A percentile compares a stretch with the other conserved stretches of the same genome.
phyloP scores from a whole-genome alignment of 257 asterid species.

The Petunia axillaris region DNA sequence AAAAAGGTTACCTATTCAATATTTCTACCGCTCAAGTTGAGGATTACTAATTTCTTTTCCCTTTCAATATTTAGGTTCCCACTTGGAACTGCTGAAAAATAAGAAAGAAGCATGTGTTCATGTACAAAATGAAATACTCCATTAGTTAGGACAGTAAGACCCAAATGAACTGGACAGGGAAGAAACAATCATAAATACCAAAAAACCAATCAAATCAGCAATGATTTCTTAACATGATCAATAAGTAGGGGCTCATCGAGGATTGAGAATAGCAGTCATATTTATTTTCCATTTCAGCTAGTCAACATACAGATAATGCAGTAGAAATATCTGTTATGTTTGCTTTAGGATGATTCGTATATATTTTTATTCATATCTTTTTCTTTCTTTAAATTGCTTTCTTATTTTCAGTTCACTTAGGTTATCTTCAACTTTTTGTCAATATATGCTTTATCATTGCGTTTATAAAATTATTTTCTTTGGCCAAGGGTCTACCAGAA shows the following conservation, averaged over 20 bases:
- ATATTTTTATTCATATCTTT: too few species aligned
- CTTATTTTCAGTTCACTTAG: too few species aligned
- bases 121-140: conserved; percentile 49
- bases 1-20: too few species aligned
- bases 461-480: too few species aligned
- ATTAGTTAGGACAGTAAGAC: conserved; percentile 36
- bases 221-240: conserved; percentile 41
- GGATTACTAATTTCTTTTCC: too few species aligned
- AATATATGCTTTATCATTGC: too few species aligned
- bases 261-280: conserved; percentile 55
- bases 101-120: conserved; percentile 55
- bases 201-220: conserved; percentile 54
- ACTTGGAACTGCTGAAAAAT: conserved; percentile 42
- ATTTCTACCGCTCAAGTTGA: background rate
- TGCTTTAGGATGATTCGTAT: too few species aligned
- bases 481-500: too few species aligned
- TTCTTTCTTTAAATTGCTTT: too few species aligned
- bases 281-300: conserved; percentile 50
- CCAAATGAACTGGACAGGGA: conserved; percentile 46
- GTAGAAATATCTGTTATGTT: conserved; percentile 36
- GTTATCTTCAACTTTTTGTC: too few species aligned
- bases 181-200: conserved; percentile 34
- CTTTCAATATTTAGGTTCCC: conserved; percentile 43
- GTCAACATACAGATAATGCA: conserved; percentile 45
- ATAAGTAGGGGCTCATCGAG: conserved; percentile 68